Evolutionary conservation across 2,329 filamentous ascomycete genomes (phyloP).

Genomic region (Fusarium pilosicola): DNA sequence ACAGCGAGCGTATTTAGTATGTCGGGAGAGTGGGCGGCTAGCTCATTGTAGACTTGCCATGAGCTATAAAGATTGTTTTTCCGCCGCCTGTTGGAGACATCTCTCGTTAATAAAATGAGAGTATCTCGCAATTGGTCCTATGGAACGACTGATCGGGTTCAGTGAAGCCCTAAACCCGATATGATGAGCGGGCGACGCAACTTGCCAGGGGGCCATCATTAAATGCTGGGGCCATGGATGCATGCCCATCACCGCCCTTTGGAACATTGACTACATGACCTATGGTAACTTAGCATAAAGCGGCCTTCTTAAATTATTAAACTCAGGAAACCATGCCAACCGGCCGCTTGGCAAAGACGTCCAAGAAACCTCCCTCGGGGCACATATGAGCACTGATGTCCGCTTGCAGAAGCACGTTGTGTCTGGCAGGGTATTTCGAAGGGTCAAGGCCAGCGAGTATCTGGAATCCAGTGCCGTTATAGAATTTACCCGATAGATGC

Average conservation of each 20-base stretch:
- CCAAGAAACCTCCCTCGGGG: background rate
- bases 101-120: background rate
- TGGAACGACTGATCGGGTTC: background rate
- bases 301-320: rapidly evolving
- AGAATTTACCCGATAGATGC: background rate
- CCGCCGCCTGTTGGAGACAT: background rate
- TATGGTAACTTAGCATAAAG: background rate
- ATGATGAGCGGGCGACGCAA: background rate
- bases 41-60: background rate
- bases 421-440: background rate
- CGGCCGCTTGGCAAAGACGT: background rate
- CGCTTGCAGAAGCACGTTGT: background rate
- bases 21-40: background rate
- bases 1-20: background rate
- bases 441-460: background rate
- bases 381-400: background rate
- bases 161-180: background rate
- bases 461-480: background rate
- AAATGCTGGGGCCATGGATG: background rate
- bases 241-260: background rate
- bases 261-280: background rate
- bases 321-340: background rate
- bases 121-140: background rate
- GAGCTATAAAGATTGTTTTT: background rate
- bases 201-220: background rate